Base-by-base conservation (phyloP, 129 eudicot genomes). In the Helianthus tuberosus region DNA sequence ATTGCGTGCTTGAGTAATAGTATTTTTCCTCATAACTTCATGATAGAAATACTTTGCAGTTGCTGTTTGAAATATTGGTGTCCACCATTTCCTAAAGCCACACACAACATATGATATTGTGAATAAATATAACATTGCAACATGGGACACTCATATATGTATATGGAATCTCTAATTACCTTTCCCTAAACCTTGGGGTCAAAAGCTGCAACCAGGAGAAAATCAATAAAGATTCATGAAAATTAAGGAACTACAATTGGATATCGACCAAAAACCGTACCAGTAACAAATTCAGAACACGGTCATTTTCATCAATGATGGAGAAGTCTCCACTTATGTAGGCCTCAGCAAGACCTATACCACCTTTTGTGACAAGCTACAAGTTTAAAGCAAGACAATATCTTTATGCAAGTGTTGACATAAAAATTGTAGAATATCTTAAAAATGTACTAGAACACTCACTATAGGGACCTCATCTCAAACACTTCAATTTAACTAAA, bases 261-360 rank as follows among this genome's bases (percentile, higher is more conserved):
- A 29, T 68, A 73, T 8, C 8, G 10, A 68, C 27, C 14, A 9
- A 68, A 66, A 43, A 17, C 0, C 17, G 6, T 78, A 90, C 97
- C 97, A 64, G 84, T 74, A 93, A 82, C 39, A 93, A 77, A 71
- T 93, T 75, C n/a, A 79, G 54, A 69, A 89, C 90, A 73, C 98
- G 96, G 35, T 80, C 81, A 58, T 77, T 69, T 69, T 87, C 85
- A 78, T 93, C 92, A 71, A 89, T 87, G 25, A 93, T 76, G 27
- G 98, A 89, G 77, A 89, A 85, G 44, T 93, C 95, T 8, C 96
- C 92, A 76, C 89, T 82, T 12, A 93, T 87, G 70, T 85, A 93
- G 17, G 96, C 94, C 69, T 89, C 96, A 16, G 95, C 98, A 68
- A 93, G 89, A 80, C 98, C 98, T 80, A 93, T n/a, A 64, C 86